Evolutionary conservation across 305 asterid species (phyloP).

Genomic region (Solanum aculeatissimum): DNA sequence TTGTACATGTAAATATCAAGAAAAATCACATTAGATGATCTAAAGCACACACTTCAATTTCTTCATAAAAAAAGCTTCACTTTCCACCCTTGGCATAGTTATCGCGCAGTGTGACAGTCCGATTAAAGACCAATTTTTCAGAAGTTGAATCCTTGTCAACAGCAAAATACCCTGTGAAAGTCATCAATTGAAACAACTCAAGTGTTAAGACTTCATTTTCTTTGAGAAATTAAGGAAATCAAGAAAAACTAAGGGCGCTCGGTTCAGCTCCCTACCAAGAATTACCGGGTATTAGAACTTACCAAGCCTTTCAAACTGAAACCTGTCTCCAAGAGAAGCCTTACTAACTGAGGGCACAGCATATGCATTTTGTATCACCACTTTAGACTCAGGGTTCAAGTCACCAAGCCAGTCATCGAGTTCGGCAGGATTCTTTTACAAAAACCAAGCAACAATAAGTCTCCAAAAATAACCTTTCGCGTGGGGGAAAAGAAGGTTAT

Average conservation of each 20-base stretch:
- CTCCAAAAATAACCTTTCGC: neutral
- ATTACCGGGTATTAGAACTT: neutral
- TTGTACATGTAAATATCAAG: neutral
- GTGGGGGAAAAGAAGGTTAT: neutral
- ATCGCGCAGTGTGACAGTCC: conserved; percentile 73
- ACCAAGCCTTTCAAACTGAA: conserved; percentile 96
- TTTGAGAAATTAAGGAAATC: neutral
- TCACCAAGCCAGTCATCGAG: conserved; percentile 86
- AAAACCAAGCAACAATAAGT: conserved; percentile 7
- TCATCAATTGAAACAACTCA: neutral
- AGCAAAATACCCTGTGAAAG: conserved; percentile 54
- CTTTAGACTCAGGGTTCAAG: conserved; percentile 66
- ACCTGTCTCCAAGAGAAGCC: conserved; percentile 59
- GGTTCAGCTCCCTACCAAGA: neutral
- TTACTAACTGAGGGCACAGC: conserved; percentile 51
- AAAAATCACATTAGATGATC: neutral
- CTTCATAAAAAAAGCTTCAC: conserved; percentile 11
- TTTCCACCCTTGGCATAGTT: conserved; percentile 58
- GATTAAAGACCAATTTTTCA: conserved; percentile 61
- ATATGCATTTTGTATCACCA: conserved; percentile 51
- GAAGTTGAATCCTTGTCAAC: conserved; percentile 67
- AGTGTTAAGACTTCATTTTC: neutral
- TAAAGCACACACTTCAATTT: neutral
- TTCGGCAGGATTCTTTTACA: conserved; percentile 67
- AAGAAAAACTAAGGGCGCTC: neutral